Conservation (phyloP, 176 grass and related monocot species). For the Eragrostis curvula region DNA sequence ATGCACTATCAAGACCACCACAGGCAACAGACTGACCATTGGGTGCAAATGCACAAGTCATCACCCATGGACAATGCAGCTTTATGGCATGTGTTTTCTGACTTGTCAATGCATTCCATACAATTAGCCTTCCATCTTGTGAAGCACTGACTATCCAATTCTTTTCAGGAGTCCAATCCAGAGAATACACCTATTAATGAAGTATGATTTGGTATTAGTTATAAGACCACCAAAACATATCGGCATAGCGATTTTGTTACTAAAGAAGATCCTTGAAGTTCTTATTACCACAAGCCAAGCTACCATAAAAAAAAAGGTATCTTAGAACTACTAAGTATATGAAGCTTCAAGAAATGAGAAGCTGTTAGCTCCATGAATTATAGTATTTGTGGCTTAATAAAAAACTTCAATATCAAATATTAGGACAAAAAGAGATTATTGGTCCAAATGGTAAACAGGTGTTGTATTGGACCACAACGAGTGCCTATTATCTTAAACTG, state of each 20-base stretch:
- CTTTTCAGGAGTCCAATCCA: conserved; percentile 98
- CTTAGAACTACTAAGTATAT: not conserved
- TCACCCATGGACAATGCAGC: conserved; percentile 93
- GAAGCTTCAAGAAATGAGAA: not conserved
- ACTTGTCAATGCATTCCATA: conserved; percentile 99
- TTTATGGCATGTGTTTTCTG: conserved; percentile 99
- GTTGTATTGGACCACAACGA: not conserved
- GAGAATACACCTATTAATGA: conserved; percentile 82
- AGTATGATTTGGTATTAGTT: conserved; percentile 30
- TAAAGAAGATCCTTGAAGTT: conserved; percentile 1
- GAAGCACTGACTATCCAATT: conserved; percentile 98
- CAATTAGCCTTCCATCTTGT: conserved; percentile 90
- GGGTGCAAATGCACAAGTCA: conserved; percentile 96
- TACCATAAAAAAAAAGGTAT: conserved; percentile 17
- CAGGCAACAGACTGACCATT: conserved; percentile 96
- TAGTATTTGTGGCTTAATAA: not conserved
- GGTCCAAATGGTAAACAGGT: not conserved
- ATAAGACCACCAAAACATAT: conserved; percentile 27
- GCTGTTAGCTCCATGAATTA: not conserved
- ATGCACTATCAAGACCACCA: conserved; percentile 97
- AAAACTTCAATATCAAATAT: conserved; percentile 6
- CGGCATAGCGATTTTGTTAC: not conserved
- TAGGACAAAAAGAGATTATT: not conserved
- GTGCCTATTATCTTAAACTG: not conserved
- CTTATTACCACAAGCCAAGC: not conserved